phyloP scores from a whole-genome alignment of 306 rosid genomes.

The Citrullus mucosospermus region DNA sequence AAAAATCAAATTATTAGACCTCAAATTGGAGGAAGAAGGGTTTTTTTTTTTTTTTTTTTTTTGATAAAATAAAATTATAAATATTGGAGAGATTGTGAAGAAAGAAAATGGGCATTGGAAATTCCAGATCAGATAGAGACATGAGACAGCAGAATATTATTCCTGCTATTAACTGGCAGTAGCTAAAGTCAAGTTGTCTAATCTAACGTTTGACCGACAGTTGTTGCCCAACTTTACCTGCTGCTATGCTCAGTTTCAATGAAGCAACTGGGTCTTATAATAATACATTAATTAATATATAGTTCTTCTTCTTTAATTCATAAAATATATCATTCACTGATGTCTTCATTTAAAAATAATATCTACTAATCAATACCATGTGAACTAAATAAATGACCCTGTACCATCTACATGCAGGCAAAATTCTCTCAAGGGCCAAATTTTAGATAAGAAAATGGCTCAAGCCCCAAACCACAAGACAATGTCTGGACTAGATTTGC shows the following conservation, averaged over 20 bases:
- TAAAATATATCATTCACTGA: not conserved
- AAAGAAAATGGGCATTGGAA: too few relatives aligned
- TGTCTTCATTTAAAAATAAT: not conserved
- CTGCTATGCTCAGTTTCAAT: not conserved
- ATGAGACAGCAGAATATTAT: not conserved
- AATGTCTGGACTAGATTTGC: conserved; percentile 2
- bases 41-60: too few relatives aligned
- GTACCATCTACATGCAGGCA: not conserved
- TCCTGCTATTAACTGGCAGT: not conserved
- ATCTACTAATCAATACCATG: not conserved
- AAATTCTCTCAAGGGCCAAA: not conserved
- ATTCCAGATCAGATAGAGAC: not conserved
- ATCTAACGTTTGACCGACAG: not conserved
- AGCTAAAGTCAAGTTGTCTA: not conserved
- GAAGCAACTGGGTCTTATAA: not conserved
- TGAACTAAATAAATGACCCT: not conserved
- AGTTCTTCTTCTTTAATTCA: not conserved
- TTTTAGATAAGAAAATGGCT: not conserved
- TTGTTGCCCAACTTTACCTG: not conserved
- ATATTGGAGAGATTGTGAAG: not conserved
- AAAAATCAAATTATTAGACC: too few relatives aligned
- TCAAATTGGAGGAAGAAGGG: too few relatives aligned
- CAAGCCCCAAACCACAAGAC: not conserved
- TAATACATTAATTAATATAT: not conserved
- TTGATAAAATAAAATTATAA: too few relatives aligned